A percentile compares a stretch with the other conserved stretches of the same genome.
Evolutionary conservation across 192 early-diverging fungal species (phyloP).

Genomic region (Backusella parvicylindrica): DNA sequence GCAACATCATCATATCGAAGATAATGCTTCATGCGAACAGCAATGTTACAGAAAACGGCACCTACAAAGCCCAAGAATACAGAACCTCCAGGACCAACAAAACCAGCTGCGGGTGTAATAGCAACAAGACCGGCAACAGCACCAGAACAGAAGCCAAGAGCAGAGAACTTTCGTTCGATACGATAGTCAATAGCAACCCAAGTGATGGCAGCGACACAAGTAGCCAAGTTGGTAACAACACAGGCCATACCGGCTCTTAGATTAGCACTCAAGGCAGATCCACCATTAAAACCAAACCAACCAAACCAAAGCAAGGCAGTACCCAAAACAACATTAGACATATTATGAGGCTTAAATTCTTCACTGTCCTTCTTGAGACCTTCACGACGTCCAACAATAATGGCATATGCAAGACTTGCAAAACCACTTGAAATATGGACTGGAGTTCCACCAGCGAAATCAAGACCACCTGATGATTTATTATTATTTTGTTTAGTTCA

Average conservation of each 20-base stretch:
- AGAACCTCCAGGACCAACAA: slow-evolving; percentile 74
- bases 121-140: slow-evolving; percentile 88
- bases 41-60: slow-evolving; percentile 76
- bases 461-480: slow-evolving; percentile 52
- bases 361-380: slow-evolving; percentile 47
- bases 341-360: slow-evolving; percentile 81
- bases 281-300: slow-evolving; percentile 84
- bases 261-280: slow-evolving; percentile 75
- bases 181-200: slow-evolving; percentile 85
- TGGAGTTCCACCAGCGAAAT: slow-evolving; percentile 95
- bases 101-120: slow-evolving; percentile 91
- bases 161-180: slow-evolving; percentile 78
- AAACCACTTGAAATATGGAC: slow-evolving; percentile 94
- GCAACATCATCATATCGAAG: slow-evolving; percentile 89
- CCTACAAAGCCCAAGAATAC: slow-evolving; percentile 76
- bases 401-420: slow-evolving; percentile 83
- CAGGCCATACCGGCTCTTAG: slow-evolving; percentile 84
- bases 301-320: slow-evolving; percentile 19
- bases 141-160: slow-evolving; percentile 93
- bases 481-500: no score
- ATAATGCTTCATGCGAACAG: slow-evolving; percentile 78
- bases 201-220: slow-evolving; percentile 72
- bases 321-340: slow-evolving; percentile 82
- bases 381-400: slow-evolving; percentile 79
- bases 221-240: slow-evolving; percentile 81